Evolutionary conservation across 164 flowering plant species (phyloP), one percentile per base, ranked within the genome.

Genomic region (Kalanchoe fedtschenkoi): DNA sequence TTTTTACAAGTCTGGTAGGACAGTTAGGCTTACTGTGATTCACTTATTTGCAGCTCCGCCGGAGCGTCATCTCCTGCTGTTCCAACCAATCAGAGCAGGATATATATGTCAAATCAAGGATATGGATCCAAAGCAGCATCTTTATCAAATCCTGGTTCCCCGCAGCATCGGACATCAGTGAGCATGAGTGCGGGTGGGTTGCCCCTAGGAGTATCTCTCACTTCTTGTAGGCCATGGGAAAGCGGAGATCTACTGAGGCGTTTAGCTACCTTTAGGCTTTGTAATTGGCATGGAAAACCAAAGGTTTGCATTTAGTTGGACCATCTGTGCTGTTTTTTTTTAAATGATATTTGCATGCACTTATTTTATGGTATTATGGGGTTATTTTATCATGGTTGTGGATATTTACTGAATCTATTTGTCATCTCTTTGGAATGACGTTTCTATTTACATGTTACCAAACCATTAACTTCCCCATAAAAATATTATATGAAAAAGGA

Each of bases 211-310:
- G 76, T 88, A 62, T 83, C 86, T 43, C 81, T 77, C 68, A 70
- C 84, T 68, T 90, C 89, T 17, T 95, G 97, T 69, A 83, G 97
- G 62, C 99, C 99, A 60, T 95, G 99, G 99, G 97, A 91, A 65
- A 82, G 96, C 70, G 96, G 86, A 64, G 99, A 95, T 76, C 72
- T 95, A 58, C 79, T 95, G 32, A 81, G 96, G 71, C 95, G 99
- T 34, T 77, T 95, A 61, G 83, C 95, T 37, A 87, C 99, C 19
- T 95, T 89, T 69, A 84, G 76, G 70, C 99, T 96, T 60, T 77
- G 81, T 46, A 80, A 82, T 68, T 95, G 97, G 99, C 79, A 80
- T 72, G 89, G 89, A 54, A 91, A 89, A 69, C 91, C 96, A 29
- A 87, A 95, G 97, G 99, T 91, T 66, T 68, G 72, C 30, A 63